These are phyloP conservation scores for Hypholoma sublateritium DNA, from an alignment of 768 basidiomycete species.

Conservation along the genomic window DNA sequence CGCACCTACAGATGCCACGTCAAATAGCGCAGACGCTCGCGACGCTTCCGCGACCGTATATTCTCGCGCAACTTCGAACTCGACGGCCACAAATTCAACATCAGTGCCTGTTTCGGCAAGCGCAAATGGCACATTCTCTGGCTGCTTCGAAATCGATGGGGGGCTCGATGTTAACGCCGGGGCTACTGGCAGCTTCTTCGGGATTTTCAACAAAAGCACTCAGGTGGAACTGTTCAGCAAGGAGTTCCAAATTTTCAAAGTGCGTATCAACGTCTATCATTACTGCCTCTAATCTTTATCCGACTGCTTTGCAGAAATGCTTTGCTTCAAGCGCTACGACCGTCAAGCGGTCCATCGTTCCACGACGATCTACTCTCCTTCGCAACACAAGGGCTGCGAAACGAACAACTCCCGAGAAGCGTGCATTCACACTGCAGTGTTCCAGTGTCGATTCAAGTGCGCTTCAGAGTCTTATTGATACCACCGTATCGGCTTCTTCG, in stretches of 20 bases:
- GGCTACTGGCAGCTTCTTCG: constrained; percentile 39
- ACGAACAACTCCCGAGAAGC: neutral
- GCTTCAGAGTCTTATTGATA: constrained; percentile 5
- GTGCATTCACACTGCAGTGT: constrained; percentile 9
- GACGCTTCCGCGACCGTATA: neutral
- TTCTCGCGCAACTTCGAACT: neutral
- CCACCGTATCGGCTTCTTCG: constrained; percentile 11
- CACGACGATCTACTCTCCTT: neutral
- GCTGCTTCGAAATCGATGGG: constrained; percentile 36
- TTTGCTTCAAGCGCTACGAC: constrained; percentile 9
- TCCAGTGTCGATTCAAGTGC: neutral
- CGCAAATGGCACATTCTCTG: constrained; percentile 13
- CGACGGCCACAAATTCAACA: neutral
- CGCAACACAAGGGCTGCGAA: neutral
- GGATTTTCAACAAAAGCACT: constrained; percentile 33
- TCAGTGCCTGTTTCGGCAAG: neutral
- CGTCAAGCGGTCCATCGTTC: neutral
- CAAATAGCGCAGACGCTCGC: neutral
- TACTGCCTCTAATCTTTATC: neutral
- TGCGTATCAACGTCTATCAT: constrained; percentile 9
- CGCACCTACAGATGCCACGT: neutral
- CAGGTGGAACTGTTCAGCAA: constrained; percentile 34
- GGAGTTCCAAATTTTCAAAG: constrained; percentile 38
- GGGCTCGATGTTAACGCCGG: constrained; percentile 38
- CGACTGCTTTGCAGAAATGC: constrained; percentile 11